Base-by-base conservation (phyloP, 805 yeast genomes). In the Yarrowia yakushimensis region DNA sequence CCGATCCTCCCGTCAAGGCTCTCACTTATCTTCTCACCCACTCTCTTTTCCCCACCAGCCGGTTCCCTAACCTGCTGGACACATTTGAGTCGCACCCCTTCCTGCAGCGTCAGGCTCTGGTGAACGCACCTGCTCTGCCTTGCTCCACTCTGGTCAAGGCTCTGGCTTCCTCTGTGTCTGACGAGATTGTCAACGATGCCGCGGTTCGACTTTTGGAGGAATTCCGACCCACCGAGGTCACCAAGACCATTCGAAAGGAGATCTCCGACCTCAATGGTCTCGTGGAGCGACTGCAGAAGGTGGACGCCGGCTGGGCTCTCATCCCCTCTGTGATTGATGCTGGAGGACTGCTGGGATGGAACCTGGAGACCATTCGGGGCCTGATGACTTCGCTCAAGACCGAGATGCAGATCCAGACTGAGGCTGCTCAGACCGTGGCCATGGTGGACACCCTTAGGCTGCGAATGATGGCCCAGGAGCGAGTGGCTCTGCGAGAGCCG, bases 21-120 rank as follows among this genome's bases (percentile, higher is more conserved):
- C 73, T 90, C 52, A 81, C 87, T 0, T 92, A 89, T 70, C 78
- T 92, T 33, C 78, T 93, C 65, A 88, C 97, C 2, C 96, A 93
- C 75, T 97, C 97, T 17, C 75, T 90, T 18, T 91, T 87, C 74
- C 97, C 97, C 10, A 73, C 77, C 15, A 75, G 78, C 18, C 81
- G 79, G 64, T 78, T 89, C 10, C 73, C 75, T 4, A 85, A 84
- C 1, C 72, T 92, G 46, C 74, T 93, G 45, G 70, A 77, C 15
- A 76, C 74, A 39, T 76, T 90, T 27, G 78, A 79, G 48, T 74
- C 80, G 11, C 78, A 81, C 64, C 85, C 90, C 36, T 81, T 87
- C 65, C 78, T 91, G 63, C 79, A 87, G 72, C 84, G 90, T 74
- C 96, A 88, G 72, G 93, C 96, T 1, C 82, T 90, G 55, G 88